phyloP scores from a whole-genome alignment of 495 filamentous ascomycete species.

The Friedmanniomyces endolithicus region DNA sequence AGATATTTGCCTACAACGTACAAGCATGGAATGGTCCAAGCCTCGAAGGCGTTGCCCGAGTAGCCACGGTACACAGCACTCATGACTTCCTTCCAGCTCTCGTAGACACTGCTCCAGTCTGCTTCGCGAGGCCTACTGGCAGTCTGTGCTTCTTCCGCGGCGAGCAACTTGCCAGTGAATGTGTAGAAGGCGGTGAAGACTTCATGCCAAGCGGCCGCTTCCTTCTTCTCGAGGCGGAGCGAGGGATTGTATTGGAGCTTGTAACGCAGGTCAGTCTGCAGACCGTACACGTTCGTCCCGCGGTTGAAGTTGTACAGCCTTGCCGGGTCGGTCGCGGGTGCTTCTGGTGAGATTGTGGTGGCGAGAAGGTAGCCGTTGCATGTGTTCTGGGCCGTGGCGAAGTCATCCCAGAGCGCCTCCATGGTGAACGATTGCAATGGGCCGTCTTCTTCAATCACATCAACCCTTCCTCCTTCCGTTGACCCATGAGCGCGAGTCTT shows the following conservation, averaged over 20 bases:
- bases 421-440: conserved; percentile 32
- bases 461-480: too few relatives aligned
- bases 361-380: conserved; percentile 53
- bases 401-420: conserved; percentile 51
- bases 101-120: conserved; percentile 64
- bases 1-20: conserved; percentile 76
- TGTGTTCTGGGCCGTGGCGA: conserved; percentile 27
- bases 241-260: conserved; percentile 45
- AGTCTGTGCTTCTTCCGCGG: conserved; percentile 30
- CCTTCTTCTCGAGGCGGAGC: conserved; percentile 44
- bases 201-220: conserved; percentile 65
- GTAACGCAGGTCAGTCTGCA: conserved; percentile 47
- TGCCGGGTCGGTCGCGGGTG: conserved; percentile 41
- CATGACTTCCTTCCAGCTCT: conserved; percentile 69
- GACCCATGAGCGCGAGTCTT: too few relatives aligned
- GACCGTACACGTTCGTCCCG: conserved; percentile 43
- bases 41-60: conserved; percentile 51
- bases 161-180: conserved; percentile 45
- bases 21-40: conserved; percentile 81
- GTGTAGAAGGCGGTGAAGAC: conserved; percentile 77
- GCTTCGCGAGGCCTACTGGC: conserved; percentile 29
- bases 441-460: not conserved
- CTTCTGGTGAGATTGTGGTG: conserved; percentile 53
- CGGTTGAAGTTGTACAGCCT: conserved; percentile 50
- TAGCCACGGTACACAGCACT: conserved; percentile 64